Base-by-base conservation (phyloP, 805 yeast genomes). In the Millerago galiae region DNA sequence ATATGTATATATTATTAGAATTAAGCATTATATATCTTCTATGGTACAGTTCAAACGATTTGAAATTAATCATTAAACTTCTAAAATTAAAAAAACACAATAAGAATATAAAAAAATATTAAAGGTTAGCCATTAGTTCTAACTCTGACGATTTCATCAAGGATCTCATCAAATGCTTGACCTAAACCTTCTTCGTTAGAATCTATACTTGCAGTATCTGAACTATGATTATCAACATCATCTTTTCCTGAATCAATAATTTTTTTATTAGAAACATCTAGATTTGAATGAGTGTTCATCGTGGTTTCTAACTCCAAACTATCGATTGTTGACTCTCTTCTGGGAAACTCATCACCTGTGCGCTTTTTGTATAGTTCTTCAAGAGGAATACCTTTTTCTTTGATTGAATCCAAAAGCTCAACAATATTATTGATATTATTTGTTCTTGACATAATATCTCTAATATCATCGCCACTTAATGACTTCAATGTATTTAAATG, bases 331-430 rank as follows among this genome's bases (percentile, higher is more conserved):
- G 14, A 15, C 8, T 3, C 3, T 29, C 17, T 37, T 5, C 10
- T 26, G 25, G 4, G 31, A 29, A 14, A 41, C 9, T 18, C 14
- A 12, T 18, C 31, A 8, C 29, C 41, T 2, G 32, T 9, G 9
- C 37, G 44, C 32, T 56, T 63, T 25, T 56, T 45, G 24, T 64
- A 66, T 8, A 57, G 48, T 14, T 54, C 52, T 28, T 65, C 62
- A n/a, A 72, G 44, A 15, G 65, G 55, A 13, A 71, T 61, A 5
- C 77, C 76, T 26, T 61, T 57, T 8, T 52, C 56, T 43, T 69
- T 69, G 42, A 73, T 49, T 26, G 62, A 60, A 36, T 65, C 65
- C 35, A 73, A 54, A 6, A 66, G 60, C 15, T 60, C 61, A 9
- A 66, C 55, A 12, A 71, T 61, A 24, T 65, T 61, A 5, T 66